phyloP scores from a whole-genome alignment of 2,329 filamentous ascomycete genomes.

The Aspergillus latus region DNA sequence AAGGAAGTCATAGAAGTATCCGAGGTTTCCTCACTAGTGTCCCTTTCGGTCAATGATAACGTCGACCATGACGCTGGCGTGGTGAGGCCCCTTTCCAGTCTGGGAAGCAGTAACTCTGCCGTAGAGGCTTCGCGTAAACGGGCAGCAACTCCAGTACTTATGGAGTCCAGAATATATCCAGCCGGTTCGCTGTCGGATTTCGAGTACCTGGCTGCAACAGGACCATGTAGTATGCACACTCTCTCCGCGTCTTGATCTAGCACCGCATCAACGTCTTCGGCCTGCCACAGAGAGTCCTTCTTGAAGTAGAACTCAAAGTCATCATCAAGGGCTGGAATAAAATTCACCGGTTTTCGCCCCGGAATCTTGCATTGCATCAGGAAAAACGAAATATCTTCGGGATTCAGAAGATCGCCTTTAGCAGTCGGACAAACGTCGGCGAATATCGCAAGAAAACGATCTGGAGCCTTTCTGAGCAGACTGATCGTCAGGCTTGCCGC shows the following conservation, averaged over 20 bases:
- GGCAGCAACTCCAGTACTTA: conserved; percentile 79
- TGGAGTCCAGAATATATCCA: conserved; percentile 85
- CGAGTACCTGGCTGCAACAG: conserved; percentile 84
- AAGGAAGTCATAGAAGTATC: conserved; percentile 13
- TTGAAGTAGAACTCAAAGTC: conserved; percentile 99
- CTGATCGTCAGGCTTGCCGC: conserved; percentile 62
- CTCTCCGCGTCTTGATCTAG: conserved; percentile 90
- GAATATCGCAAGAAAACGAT: conserved; percentile 12
- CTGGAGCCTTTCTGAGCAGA: conserved; percentile 7
- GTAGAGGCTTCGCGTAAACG: conserved; percentile 69
- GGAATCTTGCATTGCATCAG: conserved; percentile 81
- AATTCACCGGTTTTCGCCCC: conserved; percentile 90
- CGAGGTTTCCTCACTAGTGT: conserved; percentile 11
- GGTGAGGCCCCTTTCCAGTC: conserved; percentile 32
- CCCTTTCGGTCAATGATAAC: conserved; percentile 55
- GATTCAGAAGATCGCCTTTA: conserved; percentile 84
- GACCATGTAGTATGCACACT: conserved; percentile 91
- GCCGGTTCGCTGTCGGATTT: conserved; percentile 84
- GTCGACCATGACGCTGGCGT: conserved; percentile 58
- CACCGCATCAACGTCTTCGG: conserved; percentile 89
- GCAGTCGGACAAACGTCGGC: conserved; percentile 67
- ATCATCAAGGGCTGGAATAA: conserved; percentile 85
- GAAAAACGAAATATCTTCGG: conserved; percentile 95
- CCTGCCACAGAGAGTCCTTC: conserved; percentile 98
- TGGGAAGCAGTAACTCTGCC: conserved; percentile 56